These are phyloP conservation scores for Mucor velutinosus DNA, from an alignment of 371 early-diverging fungal species.

Conservation along the genomic window DNA sequence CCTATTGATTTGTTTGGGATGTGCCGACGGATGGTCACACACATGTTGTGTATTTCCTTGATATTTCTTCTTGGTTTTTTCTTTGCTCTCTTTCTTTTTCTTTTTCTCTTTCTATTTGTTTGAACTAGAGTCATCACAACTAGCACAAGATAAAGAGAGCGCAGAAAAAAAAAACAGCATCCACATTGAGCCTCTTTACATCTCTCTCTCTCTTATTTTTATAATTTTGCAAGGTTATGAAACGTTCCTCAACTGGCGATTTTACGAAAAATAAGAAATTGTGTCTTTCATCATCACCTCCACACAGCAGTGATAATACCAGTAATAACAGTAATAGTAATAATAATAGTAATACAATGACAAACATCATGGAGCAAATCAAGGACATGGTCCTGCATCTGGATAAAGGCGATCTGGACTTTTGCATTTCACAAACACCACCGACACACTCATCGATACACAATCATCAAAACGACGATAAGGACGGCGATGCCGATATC, in stretches of 20 bases:
- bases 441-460: neutral
- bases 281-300: constrained; percentile 24
- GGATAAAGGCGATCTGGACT: constrained; percentile 34
- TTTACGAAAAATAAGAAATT: constrained; percentile 34
- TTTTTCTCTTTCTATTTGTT: neutral
- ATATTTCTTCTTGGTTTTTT: neutral
- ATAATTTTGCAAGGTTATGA: constrained; percentile 30
- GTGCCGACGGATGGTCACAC: neutral
- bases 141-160: neutral
- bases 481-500: constrained; percentile 13
- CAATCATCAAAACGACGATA: neutral
- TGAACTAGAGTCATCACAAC: neutral
- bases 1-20: neutral
- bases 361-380: constrained; percentile 22
- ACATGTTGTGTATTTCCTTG: neutral
- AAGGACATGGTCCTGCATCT: constrained; percentile 32
- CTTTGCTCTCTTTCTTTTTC: neutral
- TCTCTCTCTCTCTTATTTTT: neutral
- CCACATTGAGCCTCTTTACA: neutral
- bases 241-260: constrained; percentile 37
- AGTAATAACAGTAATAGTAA: constrained; percentile 1
- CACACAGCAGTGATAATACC: neutral
- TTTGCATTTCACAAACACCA: constrained; percentile 16
- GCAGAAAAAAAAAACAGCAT: neutral
- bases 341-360: constrained; percentile 12